phyloP scores from a whole-genome alignment of 1,139 yeast genomes.

The Zygosaccharomyces sapae region DNA sequence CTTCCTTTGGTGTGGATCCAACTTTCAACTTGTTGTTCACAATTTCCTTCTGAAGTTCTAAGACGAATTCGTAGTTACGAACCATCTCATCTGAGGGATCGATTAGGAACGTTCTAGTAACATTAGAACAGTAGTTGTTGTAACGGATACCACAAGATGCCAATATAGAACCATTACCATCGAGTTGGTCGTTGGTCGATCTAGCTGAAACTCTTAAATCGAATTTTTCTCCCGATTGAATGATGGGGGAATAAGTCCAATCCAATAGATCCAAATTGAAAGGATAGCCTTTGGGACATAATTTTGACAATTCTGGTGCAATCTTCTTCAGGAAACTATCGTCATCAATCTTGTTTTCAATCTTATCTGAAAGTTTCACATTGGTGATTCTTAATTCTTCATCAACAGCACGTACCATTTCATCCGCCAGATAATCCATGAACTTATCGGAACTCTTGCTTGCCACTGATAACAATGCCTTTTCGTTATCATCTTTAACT shows the following conservation, averaged over 20 bases:
- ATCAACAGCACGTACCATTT: slow-evolving; percentile 83
- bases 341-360: slow-evolving; percentile 80
- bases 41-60: slow-evolving; percentile 63
- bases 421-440: slow-evolving; percentile 81
- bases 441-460: slow-evolving; percentile 73
- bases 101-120: slow-evolving; percentile 83
- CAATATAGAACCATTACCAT: slow-evolving; percentile 76
- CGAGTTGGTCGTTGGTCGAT: slow-evolving; percentile 60
- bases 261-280: slow-evolving; percentile 77
- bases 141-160: slow-evolving; percentile 85
- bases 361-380: slow-evolving; percentile 63
- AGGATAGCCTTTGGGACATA: slow-evolving; percentile 45
- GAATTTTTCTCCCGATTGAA: slow-evolving; percentile 84
- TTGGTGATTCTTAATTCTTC: slow-evolving; percentile 78
- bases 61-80: slow-evolving; percentile 69
- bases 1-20: slow-evolving; percentile 62
- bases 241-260: slow-evolving; percentile 92
- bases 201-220: slow-evolving; percentile 84
- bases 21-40: slow-evolving; percentile 52
- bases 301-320: slow-evolving; percentile 48
- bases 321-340: slow-evolving; percentile 63
- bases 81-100: slow-evolving; percentile 84
- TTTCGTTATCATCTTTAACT: slow-evolving; percentile 76
- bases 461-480: slow-evolving; percentile 61
- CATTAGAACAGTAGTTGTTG: slow-evolving; percentile 82